Percentiles rank a stretch among this genome's conserved stretches.
phyloP scores from a whole-genome alignment of 2,329 filamentous ascomycete species.

The Colletotrichum sp. region DNA sequence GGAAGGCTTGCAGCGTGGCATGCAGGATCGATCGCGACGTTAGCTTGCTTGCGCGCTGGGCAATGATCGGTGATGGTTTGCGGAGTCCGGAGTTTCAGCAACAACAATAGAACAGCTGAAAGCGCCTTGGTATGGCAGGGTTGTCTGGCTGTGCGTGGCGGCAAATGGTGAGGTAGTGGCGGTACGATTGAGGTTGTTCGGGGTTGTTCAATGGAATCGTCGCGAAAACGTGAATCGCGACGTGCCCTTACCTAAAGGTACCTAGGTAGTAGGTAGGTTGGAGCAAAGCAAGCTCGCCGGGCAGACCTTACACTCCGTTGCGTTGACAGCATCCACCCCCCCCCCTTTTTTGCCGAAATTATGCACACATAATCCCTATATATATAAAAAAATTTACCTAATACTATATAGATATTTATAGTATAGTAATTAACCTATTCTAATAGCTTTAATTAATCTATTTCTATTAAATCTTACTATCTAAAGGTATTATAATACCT shows the following conservation, averaged over 20 bases:
- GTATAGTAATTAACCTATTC: too few relatives aligned
- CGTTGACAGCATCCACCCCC: too few relatives aligned
- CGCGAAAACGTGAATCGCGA: conserved; percentile 17
- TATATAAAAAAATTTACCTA: too few relatives aligned
- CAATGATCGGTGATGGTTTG: background rate
- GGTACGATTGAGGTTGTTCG: background rate
- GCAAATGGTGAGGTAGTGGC: background rate
- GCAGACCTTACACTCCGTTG: background rate
- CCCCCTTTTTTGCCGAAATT: too few relatives aligned
- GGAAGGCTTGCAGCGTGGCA: background rate
- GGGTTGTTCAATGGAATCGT: background rate
- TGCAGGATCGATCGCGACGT: background rate
- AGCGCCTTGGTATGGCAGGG: background rate
- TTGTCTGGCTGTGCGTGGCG: background rate
- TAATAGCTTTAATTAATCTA: too few relatives aligned
- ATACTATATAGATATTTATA: too few relatives aligned
- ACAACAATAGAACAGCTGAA: background rate
- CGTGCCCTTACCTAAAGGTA: background rate
- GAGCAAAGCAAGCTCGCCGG: background rate
- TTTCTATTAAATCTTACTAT: too few relatives aligned
- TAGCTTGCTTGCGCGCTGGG: background rate
- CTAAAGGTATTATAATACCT: too few relatives aligned
- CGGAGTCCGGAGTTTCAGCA: background rate
- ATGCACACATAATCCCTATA: too few relatives aligned
- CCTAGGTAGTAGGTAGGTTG: background rate